Conservation (phyloP, 768 basidiomycete genomes). For the Suillus ampliporus region DNA sequence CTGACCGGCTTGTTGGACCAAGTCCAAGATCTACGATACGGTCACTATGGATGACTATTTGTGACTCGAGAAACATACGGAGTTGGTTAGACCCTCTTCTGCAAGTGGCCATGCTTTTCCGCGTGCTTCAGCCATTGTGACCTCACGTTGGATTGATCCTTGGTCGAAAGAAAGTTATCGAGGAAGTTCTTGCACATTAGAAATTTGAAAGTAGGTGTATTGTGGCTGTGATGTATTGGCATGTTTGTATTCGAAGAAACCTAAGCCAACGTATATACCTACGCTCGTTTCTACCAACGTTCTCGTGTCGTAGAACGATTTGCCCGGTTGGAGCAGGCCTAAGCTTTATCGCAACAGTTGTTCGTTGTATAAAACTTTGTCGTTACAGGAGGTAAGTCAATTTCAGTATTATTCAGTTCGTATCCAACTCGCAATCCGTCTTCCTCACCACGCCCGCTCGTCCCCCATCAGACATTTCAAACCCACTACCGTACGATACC, state of each 20-base stretch:
- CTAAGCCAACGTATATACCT: constrained; percentile 1
- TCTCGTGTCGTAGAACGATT: constrained; percentile 1
- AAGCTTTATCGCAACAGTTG: neutral
- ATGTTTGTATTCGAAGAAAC: constrained; percentile 9
- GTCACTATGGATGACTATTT: constrained; percentile 2
- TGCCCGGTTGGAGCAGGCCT: neutral
- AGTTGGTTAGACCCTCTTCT: constrained; percentile 86
- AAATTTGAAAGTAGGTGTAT: neutral
- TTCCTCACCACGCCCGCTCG: constrained; percentile 59
- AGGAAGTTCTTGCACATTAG: neutral
- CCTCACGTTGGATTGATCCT: constrained; percentile 88
- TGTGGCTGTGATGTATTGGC: constrained; percentile 11
- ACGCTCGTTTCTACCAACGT: neutral
- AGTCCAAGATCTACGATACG: constrained; percentile 80
- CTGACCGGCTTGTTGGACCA: constrained; percentile 94
- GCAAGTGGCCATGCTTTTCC: constrained; percentile 92
- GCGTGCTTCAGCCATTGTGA: constrained; percentile 74
- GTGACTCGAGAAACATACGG: constrained; percentile 52
- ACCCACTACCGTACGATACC: constrained; percentile 41
- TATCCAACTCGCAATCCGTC: constrained; percentile 63
- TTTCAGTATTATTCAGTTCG: constrained; percentile 35
- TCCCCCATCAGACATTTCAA: constrained; percentile 59
- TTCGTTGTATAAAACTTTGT: neutral
- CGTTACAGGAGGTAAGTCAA: constrained; percentile 41
- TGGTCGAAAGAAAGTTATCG: constrained; percentile 55